Conservation (phyloP, 345 rosid genomes). For the Eucalyptus paniculata region DNA sequence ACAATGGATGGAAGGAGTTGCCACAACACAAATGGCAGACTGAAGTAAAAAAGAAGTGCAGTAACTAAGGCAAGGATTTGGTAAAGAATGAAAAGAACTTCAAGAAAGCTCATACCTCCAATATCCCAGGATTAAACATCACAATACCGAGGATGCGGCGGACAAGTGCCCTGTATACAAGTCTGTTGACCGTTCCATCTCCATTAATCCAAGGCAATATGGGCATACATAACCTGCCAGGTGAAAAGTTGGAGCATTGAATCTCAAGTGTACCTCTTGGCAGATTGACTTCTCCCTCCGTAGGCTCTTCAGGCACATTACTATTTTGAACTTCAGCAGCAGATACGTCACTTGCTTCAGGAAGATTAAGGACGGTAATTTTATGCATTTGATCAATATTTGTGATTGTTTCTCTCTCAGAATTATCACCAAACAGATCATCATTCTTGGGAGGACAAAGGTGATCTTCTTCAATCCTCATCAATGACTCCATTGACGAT, state of each 20-base stretch:
- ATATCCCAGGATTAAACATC: conserved; percentile 84
- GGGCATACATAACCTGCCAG: conserved; percentile 30
- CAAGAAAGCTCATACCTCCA: conserved; percentile 46
- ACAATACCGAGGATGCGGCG: conserved; percentile 78
- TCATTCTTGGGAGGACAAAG: conserved; percentile 11
- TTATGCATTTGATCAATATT: conserved; percentile 37
- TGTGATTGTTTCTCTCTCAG: conserved; percentile 1
- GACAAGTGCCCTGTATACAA: conserved; percentile 59
- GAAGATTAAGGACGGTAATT: conserved; percentile 86
- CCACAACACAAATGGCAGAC: neutral
- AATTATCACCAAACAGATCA: conserved; percentile 5
- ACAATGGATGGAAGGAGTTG: neutral
- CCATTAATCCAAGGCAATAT: conserved; percentile 92
- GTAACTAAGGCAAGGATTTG: neutral
- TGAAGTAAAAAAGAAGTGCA: neutral
- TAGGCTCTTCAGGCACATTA: conserved; percentile 10
- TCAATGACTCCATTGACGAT: conserved; percentile 13
- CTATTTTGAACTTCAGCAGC: conserved; percentile 10
- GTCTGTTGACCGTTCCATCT: conserved; percentile 63
- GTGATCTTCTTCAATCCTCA: conserved; percentile 11
- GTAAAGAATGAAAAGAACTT: neutral
- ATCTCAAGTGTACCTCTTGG: conserved; percentile 1
- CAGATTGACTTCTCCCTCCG: neutral
- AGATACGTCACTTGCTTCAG: conserved; percentile 33
- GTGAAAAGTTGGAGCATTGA: conserved; percentile 1